A percentile compares a stretch with the other conserved stretches of the same genome.
Conservation (phyloP, 1,284 basidiomycete species). For the Naganishia sp. region DNA sequence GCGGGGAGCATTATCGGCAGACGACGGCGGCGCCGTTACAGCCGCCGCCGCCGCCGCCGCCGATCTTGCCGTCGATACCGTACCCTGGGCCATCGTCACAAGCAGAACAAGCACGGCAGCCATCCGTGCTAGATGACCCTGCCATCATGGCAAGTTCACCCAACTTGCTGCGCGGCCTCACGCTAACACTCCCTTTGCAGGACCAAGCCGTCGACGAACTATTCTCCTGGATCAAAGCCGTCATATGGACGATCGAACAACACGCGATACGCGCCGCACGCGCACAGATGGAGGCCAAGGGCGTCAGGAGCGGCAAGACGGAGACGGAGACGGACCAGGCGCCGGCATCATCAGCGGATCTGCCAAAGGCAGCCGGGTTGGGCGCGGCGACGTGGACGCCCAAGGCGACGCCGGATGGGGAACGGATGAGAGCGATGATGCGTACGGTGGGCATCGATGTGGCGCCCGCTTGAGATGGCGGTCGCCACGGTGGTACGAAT, state of each 20-base stretch:
- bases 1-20: not conserved
- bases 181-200: slow-evolving; percentile 33
- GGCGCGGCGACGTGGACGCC: slow-evolving; percentile 26
- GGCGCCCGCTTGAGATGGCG: slow-evolving; percentile 16
- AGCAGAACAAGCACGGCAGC: not conserved
- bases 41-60: not conserved
- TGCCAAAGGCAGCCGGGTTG: not conserved
- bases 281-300: slow-evolving; percentile 26
- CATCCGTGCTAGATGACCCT: slow-evolving; percentile 41
- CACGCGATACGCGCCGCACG: slow-evolving; percentile 39
- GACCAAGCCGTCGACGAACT: slow-evolving; percentile 51
- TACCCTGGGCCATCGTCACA: not conserved
- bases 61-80: not conserved
- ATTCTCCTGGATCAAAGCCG: slow-evolving; percentile 55
- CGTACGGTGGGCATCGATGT: slow-evolving; percentile 31
- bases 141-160: slow-evolving; percentile 45
- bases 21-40: not conserved
- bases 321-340: not conserved
- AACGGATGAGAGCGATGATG: slow-evolving; percentile 30
- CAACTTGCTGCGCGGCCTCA: not conserved
- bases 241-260: slow-evolving; percentile 54
- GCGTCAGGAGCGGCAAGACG: not conserved
- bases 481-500: not conserved
- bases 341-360: not conserved
- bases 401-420: slow-evolving; percentile 28